phyloP scores from a whole-genome alignment of 768 basidiomycete genomes.

The Amanita rimosa region DNA sequence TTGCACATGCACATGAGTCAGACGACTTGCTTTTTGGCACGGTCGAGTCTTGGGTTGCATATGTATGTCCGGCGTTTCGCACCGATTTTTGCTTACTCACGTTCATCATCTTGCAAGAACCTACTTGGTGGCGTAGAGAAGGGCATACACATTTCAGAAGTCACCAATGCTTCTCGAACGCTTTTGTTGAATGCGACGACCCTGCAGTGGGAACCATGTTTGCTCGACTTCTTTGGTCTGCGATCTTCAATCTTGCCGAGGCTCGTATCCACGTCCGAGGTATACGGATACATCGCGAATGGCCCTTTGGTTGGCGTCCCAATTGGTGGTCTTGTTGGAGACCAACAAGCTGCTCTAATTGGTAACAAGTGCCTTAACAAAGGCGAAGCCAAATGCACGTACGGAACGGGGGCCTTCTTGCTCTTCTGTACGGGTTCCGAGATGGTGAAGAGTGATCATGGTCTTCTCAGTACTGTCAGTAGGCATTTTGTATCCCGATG shows the following conservation, averaged over 20 bases:
- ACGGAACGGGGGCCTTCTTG: slow-evolving; percentile 94
- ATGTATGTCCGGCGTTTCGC: slow-evolving; percentile 36
- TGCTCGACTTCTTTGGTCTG: slow-evolving; percentile 83
- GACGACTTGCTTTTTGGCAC: slow-evolving; percentile 89
- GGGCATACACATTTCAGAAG: slow-evolving; percentile 79
- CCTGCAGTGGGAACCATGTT: slow-evolving; percentile 71
- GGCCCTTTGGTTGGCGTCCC: slow-evolving; percentile 66
- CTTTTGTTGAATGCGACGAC: slow-evolving; percentile 79
- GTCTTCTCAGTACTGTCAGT: slow-evolving; percentile 77
- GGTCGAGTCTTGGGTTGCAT: slow-evolving; percentile 93
- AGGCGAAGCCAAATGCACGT: slow-evolving; percentile 97
- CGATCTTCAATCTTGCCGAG: slow-evolving; percentile 69
- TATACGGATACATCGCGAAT: slow-evolving; percentile 69
- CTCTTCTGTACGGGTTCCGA: slow-evolving; percentile 90
- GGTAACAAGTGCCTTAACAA: slow-evolving; percentile 90
- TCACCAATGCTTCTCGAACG: slow-evolving; percentile 94
- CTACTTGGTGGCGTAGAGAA: slow-evolving; percentile 66
- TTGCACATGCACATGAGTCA: slow-evolving; percentile 64
- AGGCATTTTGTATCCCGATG: background rate
- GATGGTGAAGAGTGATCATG: slow-evolving; percentile 77
- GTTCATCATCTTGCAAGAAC: slow-evolving; percentile 36
- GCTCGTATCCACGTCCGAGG: slow-evolving; percentile 85
- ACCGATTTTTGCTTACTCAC: background rate
- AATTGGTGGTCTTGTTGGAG: slow-evolving; percentile 92
- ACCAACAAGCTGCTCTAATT: slow-evolving; percentile 93